Percentiles rank a stretch among this genome's conserved stretches.
These are phyloP conservation scores for Puccinia polysora DNA, from an alignment of 1,284 basidiomycete species.

Conservation along the genomic window DNA sequence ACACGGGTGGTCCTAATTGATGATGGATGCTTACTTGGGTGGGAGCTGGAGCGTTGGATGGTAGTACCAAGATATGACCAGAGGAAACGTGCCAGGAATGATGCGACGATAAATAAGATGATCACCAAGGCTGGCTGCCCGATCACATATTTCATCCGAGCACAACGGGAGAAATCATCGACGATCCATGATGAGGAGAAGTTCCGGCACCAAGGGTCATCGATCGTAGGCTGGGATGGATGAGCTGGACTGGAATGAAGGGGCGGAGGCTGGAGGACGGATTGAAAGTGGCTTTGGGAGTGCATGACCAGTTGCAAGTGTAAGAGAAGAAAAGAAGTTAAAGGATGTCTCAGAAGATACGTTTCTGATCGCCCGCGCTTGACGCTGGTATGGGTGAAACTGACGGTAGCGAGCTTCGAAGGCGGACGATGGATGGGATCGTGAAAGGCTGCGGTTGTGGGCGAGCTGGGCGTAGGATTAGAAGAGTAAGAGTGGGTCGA, in stretches of 20 bases:
- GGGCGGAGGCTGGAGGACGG: not conserved
- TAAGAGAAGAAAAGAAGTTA: too few relatives aligned
- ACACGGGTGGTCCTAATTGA: not conserved
- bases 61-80: not conserved
- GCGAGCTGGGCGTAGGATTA: too few relatives aligned
- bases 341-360: too few relatives aligned
- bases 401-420: too few relatives aligned
- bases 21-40: not conserved
- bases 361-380: too few relatives aligned
- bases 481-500: too few relatives aligned
- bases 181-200: constrained; percentile 15
- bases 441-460: too few relatives aligned
- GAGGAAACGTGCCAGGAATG: constrained; percentile 27
- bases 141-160: constrained; percentile 45
- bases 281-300: constrained; percentile 2
- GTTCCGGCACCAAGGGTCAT: constrained; percentile 4
- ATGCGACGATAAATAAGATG: constrained; percentile 23
- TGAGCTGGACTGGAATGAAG: too few relatives aligned
- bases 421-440: too few relatives aligned
- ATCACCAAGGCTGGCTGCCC: constrained; percentile 46
- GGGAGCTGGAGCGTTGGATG: not conserved
- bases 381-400: too few relatives aligned
- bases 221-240: not conserved
- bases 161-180: constrained; percentile 42
- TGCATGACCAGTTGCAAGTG: too few relatives aligned